Evolutionary conservation across 1,284 basidiomycete genomes (phyloP).

Genomic region (Marasmius tenuissimus): DNA sequence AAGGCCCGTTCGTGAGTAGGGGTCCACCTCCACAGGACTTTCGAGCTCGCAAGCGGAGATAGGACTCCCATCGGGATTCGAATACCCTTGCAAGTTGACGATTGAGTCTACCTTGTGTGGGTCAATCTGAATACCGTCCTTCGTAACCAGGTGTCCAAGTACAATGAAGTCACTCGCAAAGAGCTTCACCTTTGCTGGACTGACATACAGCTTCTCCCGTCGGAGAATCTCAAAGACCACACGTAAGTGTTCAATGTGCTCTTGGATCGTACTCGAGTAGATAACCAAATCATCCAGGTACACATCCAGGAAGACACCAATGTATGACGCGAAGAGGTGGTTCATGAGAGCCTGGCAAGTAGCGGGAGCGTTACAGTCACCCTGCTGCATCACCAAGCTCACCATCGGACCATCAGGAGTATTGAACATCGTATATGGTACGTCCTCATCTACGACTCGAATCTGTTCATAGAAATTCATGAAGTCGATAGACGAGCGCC

Average conservation of each 20-base stretch:
- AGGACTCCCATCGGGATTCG: neutral
- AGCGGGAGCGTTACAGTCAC: too few relatives aligned
- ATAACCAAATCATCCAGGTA: constrained; percentile 32
- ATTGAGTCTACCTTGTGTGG: constrained; percentile 22
- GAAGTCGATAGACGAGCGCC: constrained; percentile 22
- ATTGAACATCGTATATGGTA: constrained; percentile 16
- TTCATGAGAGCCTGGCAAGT: constrained; percentile 28
- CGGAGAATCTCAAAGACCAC: constrained; percentile 22
- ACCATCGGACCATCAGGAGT: constrained; percentile 32
- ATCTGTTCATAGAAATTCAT: constrained; percentile 34
- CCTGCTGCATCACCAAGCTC: constrained; percentile 27
- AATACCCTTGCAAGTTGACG: constrained; percentile 3
- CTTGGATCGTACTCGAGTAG: constrained; percentile 25
- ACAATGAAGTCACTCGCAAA: constrained; percentile 19
- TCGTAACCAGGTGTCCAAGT: constrained; percentile 22
- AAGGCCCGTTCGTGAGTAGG: neutral
- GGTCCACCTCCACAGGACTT: neutral
- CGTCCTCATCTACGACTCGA: constrained; percentile 24
- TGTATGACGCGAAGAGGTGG: constrained; percentile 24
- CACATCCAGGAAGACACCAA: constrained; percentile 29
- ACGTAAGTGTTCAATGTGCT: constrained; percentile 27
- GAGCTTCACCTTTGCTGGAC: constrained; percentile 12
- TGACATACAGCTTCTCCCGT: constrained; percentile 2
- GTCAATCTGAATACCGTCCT: constrained; percentile 23
- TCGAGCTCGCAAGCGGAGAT: neutral